Conservation (phyloP, 352 stramenopile genomes). For the Pythium coloratum region DNA sequence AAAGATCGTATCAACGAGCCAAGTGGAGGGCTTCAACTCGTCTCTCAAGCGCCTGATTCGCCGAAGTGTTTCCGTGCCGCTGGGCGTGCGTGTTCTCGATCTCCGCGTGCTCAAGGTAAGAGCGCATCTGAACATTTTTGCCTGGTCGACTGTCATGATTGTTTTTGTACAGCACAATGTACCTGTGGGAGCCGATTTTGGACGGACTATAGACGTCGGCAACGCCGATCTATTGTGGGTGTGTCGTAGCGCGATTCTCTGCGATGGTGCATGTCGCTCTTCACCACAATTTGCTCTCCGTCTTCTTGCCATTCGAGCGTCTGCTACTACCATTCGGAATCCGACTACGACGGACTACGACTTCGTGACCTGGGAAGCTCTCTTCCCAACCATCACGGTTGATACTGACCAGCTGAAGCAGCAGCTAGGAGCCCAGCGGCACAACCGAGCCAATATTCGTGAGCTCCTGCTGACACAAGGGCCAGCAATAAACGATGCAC, state of each 20-base stretch:
- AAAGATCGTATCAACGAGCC: no score
- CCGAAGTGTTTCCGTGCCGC: neutral
- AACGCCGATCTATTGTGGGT: neutral
- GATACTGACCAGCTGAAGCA: neutral
- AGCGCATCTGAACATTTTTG: neutral
- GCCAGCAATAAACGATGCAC: neutral
- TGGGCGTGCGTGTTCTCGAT: neutral
- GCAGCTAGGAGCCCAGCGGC: neutral
- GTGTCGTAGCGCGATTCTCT: neutral
- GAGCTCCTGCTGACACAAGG: neutral
- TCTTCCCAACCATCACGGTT: neutral
- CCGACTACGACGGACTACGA: neutral
- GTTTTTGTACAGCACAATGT: neutral
- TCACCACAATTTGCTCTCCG: neutral
- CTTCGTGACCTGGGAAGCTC: neutral
- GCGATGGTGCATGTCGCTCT: neutral
- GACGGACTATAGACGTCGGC: neutral
- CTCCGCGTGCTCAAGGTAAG: neutral
- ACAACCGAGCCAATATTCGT: neutral
- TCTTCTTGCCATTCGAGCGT: neutral
- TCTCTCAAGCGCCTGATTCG: neutral
- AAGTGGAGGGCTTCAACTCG: neutral
- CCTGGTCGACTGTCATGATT: neutral
- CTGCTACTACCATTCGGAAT: neutral
- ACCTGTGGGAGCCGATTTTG: neutral